A percentile compares a stretch with the other conserved stretches of the same genome.
Evolutionary conservation across 345 rosid genomes (phyloP).

Genomic region (Acer yangbiense): DNA sequence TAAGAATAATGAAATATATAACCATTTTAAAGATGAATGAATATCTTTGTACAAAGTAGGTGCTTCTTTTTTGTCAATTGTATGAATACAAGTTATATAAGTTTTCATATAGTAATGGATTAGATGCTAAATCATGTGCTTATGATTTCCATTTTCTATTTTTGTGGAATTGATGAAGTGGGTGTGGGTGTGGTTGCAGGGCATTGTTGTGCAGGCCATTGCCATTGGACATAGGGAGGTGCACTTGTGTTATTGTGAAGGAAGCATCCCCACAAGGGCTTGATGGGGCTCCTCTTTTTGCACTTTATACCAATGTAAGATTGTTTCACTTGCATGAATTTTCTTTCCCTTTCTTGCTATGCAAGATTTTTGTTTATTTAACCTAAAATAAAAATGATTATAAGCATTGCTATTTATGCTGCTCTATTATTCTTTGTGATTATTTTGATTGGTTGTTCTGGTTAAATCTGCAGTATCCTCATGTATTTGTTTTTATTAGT

Average conservation of each 20-base stretch:
- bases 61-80: no score
- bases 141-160: no score
- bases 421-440: not conserved
- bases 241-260: conserved; percentile 82
- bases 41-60: no score
- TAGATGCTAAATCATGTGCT: no score
- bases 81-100: no score
- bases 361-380: not conserved
- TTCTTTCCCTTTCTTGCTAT: not conserved
- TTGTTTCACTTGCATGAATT: not conserved
- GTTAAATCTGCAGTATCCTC: not conserved
- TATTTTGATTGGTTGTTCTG: not conserved
- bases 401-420: not conserved
- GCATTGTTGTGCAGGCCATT: conserved; percentile 78
- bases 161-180: not conserved
- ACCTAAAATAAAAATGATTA: not conserved
- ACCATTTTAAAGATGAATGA: no score
- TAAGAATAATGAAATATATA: no score
- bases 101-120: no score
- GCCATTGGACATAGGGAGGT: conserved; percentile 88
- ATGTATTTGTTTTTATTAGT: not conserved
- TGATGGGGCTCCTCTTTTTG: conserved; percentile 58
- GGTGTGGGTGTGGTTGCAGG: conserved; percentile 43
- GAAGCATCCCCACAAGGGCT: conserved; percentile 59
- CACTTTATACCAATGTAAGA: conserved; percentile 84